A percentile compares a stretch with the other conserved stretches of the same genome.
These are phyloP conservation scores for Acmispon strigosus DNA, from an alignment of 306 rosid genomes.

Conservation along the genomic window DNA sequence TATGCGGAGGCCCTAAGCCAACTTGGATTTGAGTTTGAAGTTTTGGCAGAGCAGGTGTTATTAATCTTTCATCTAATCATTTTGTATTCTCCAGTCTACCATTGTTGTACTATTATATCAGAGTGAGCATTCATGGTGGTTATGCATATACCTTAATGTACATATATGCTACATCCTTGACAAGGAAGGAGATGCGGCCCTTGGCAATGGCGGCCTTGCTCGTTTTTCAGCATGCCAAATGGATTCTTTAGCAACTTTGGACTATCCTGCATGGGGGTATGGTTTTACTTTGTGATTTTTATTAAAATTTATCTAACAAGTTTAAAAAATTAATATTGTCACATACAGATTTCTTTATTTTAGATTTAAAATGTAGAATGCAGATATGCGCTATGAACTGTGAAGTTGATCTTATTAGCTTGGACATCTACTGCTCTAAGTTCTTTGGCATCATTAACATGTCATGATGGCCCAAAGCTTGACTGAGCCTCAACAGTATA, in stretches of 20 bases:
- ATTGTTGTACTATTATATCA: neutral
- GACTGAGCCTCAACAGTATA: neutral
- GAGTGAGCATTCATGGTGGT: neutral
- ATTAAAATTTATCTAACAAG: neutral
- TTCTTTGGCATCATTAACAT: constrained; percentile 13
- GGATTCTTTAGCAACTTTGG: constrained; percentile 79
- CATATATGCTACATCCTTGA: constrained; percentile 10
- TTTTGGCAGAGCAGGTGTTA: constrained; percentile 67
- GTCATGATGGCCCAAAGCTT: neutral
- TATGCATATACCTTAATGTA: constrained; percentile 9
- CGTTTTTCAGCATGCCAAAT: constrained; percentile 76
- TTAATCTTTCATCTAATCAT: neutral
- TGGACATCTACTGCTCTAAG: neutral
- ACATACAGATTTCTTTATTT: neutral
- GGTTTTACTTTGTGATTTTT: constrained; percentile 12
- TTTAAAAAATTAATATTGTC: constrained; percentile 12
- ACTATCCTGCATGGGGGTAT: constrained; percentile 88
- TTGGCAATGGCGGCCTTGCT: constrained; percentile 79
- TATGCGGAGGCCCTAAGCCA: constrained; percentile 68
- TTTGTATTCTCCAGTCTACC: constrained; percentile 6
- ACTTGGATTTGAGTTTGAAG: constrained; percentile 77
- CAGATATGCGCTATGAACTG: constrained; percentile 8
- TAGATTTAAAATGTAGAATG: neutral
- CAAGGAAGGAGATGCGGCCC: constrained; percentile 81
- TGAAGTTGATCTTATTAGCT: constrained; percentile 16